Evolutionary conservation across 345 rosid genomes (phyloP).

Genomic region (Noccaea bulbosa): DNA sequence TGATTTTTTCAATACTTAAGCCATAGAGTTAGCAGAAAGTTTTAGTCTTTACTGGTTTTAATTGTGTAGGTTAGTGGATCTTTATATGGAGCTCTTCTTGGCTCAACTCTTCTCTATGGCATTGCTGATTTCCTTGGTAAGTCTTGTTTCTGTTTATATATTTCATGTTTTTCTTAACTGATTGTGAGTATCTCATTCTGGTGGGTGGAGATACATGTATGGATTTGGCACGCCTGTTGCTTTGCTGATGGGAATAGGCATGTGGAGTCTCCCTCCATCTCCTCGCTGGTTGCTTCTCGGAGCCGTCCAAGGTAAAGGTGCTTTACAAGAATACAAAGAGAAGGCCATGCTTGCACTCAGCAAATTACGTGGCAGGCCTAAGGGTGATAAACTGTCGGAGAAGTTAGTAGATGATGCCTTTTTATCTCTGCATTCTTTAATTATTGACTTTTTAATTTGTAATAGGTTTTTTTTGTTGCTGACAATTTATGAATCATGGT

Average conservation of each 20-base stretch:
- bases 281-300: conserved; percentile 98
- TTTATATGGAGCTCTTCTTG: conserved; percentile 93
- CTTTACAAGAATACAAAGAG: conserved; percentile 74
- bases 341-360: conserved; percentile 74
- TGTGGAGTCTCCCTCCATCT: conserved; percentile 94
- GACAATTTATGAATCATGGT: too few relatives aligned
- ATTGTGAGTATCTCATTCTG: conserved; percentile 23
- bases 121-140: conserved; percentile 90
- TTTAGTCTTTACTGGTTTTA: conserved; percentile 16
- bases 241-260: conserved; percentile 80
- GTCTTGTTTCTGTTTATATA: conserved; percentile 26
- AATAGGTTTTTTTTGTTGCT: too few relatives aligned
- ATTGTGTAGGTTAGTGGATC: conserved; percentile 88
- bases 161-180: conserved; percentile 1
- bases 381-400: conserved; percentile 71
- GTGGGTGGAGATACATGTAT: conserved; percentile 95
- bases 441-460: too few relatives aligned
- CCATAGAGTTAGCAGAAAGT: conserved; percentile 17
- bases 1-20: conserved; percentile 9
- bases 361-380: conserved; percentile 81
- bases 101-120: conserved; percentile 83
- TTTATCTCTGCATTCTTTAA: conserved; percentile 49
- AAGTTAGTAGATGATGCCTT: conserved; percentile 76
- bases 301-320: conserved; percentile 79
- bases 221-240: conserved; percentile 74